Evolutionary conservation across 768 basidiomycete genomes (phyloP).

Genomic region (Kondoa malvinella): DNA sequence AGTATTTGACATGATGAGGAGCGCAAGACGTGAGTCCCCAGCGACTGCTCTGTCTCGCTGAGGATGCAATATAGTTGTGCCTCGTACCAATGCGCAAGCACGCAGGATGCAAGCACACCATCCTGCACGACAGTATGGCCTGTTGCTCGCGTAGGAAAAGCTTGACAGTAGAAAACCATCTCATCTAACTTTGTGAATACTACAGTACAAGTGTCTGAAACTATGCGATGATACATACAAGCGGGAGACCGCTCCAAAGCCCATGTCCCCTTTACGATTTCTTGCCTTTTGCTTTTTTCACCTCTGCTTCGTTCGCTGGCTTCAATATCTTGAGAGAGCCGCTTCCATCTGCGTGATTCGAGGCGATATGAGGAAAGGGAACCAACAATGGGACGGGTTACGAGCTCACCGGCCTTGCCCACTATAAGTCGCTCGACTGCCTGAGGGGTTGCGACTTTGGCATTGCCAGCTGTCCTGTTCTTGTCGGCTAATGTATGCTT

Average conservation of each 20-base stretch:
- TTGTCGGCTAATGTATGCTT: not conserved
- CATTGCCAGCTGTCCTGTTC: not conserved
- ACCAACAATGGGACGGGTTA: not conserved
- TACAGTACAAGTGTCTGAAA: not conserved
- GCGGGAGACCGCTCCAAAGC: not conserved
- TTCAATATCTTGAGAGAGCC: not conserved
- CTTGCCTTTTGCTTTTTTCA: not conserved
- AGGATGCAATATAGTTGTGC: too few relatives aligned
- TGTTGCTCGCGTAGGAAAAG: too few relatives aligned
- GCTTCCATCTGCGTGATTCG: not conserved
- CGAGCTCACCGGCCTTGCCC: not conserved
- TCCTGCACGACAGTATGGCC: too few relatives aligned
- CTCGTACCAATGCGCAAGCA: too few relatives aligned
- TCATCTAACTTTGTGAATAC: too few relatives aligned
- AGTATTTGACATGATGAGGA: too few relatives aligned
- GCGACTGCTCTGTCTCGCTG: too few relatives aligned
- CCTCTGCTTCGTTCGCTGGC: not conserved
- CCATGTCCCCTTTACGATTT: not conserved
- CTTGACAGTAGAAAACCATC: too few relatives aligned
- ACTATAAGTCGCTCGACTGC: not conserved
- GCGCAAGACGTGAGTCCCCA: too few relatives aligned
- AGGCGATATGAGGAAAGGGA: not conserved
- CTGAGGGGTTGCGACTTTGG: not conserved
- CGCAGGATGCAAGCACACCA: too few relatives aligned
- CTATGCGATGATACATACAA: not conserved